phyloP scores from a whole-genome alignment of 2,329 filamentous ascomycete genomes.

The Helotiales sp. region DNA sequence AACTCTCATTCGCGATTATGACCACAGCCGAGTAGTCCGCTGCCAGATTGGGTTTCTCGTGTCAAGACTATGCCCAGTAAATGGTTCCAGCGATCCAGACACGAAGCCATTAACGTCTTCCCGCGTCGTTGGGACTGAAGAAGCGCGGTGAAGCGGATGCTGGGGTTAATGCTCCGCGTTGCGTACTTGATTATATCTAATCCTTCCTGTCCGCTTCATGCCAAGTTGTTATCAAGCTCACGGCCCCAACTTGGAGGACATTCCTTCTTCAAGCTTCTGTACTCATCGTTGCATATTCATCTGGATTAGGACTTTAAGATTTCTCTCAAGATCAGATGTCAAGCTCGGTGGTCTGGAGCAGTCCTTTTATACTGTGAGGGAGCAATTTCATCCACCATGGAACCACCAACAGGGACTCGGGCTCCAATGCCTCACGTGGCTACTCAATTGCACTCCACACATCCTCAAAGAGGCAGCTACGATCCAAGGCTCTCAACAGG shows the following conservation, averaged over 20 bases:
- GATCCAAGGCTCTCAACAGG: slow-evolving; percentile 7
- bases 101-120: not conserved
- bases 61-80: not conserved
- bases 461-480: slow-evolving; percentile 1
- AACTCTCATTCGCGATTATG: not conserved
- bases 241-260: not conserved
- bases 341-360: not conserved
- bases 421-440: slow-evolving; percentile 22
- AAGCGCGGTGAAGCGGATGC: slow-evolving; percentile 1
- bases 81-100: not conserved
- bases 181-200: not conserved
- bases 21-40: not conserved
- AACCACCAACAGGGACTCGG: not conserved
- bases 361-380: not conserved
- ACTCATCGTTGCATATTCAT: not conserved
- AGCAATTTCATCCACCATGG: not conserved
- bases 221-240: slow-evolving; percentile 5
- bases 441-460: slow-evolving; percentile 18
- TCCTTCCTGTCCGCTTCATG: not conserved
- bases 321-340: not conserved
- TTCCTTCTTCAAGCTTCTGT: slow-evolving; percentile 3
- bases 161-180: not conserved
- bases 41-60: not conserved
- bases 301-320: not conserved
- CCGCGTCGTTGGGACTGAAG: slow-evolving; percentile 4